phyloP scores from a whole-genome alignment of 2,329 filamentous ascomycete genomes.

The Chaetomium sp. region DNA sequence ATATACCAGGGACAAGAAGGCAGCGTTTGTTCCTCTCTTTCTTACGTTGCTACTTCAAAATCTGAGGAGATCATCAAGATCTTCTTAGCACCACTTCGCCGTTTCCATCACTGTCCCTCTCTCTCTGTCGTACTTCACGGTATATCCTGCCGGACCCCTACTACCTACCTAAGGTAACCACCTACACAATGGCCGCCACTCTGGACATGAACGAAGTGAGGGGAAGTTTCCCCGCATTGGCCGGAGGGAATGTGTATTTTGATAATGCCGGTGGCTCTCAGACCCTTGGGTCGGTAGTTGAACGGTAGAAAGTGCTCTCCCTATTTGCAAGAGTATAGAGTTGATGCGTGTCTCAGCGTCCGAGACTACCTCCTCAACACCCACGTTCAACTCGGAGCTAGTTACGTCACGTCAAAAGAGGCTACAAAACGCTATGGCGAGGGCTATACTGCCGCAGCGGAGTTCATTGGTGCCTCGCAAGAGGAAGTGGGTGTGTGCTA shows the following conservation, averaged over 20 bases:
- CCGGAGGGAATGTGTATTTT: conserved; percentile 66
- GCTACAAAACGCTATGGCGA: conserved; percentile 62
- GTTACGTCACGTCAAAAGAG: conserved; percentile 61
- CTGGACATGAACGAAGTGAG: conserved; percentile 60
- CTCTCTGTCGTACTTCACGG: not conserved
- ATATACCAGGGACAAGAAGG: not conserved
- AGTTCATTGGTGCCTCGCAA: conserved; percentile 67
- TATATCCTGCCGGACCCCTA: not conserved
- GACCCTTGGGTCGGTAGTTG: conserved; percentile 65
- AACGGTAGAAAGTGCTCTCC: conserved; percentile 51
- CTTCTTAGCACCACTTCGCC: not conserved
- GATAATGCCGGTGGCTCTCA: conserved; percentile 81
- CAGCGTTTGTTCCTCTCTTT: not conserved
- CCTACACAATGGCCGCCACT: conserved; percentile 8
- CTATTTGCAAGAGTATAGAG: not conserved
- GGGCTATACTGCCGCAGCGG: conserved; percentile 66
- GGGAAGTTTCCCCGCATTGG: conserved; percentile 67
- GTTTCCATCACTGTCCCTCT: not conserved
- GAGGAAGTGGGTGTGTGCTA: conserved; percentile 63
- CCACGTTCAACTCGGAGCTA: conserved; percentile 76
- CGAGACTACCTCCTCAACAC: conserved; percentile 64
- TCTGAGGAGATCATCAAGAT: not conserved
- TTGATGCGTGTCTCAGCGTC: conserved; percentile 51
- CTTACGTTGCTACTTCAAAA: not conserved
- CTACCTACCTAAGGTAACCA: not conserved